These are phyloP conservation scores for Ophiognomonia clavigignenti-juglandacearum DNA, from an alignment of 2,329 filamentous ascomycete genomes.

Conservation along the genomic window DNA sequence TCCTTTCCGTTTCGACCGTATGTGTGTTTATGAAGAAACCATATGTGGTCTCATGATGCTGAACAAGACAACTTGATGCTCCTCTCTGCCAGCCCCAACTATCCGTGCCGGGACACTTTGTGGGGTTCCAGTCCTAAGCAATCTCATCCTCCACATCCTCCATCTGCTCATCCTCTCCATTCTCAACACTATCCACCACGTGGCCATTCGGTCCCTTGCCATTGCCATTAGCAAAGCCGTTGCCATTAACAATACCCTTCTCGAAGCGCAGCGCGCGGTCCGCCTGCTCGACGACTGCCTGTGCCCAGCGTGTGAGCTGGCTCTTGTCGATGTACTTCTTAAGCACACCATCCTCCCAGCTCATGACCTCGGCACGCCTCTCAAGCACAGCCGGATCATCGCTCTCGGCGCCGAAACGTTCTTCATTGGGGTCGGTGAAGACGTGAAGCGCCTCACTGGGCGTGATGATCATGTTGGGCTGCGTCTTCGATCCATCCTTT, in stretches of 20 bases:
- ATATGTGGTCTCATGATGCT: too few species aligned
- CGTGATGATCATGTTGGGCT: constrained; percentile 37
- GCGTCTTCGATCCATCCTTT: constrained; percentile 29
- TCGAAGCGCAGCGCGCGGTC: constrained; percentile 18
- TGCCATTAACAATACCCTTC: constrained; percentile 2
- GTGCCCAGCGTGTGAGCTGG: constrained; percentile 65
- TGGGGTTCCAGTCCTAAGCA: not conserved
- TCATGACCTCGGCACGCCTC: constrained; percentile 67
- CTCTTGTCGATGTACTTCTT: constrained; percentile 61
- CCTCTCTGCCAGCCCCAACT: too few species aligned
- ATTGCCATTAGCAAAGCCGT: constrained; percentile 4
- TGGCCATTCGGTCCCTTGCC: constrained; percentile 8
- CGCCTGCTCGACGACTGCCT: constrained; percentile 32
- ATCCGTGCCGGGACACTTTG: not conserved
- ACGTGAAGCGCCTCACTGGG: constrained; percentile 55
- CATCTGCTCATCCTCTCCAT: constrained; percentile 1
- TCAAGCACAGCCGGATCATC: constrained; percentile 60
- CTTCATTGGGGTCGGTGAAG: constrained; percentile 56
- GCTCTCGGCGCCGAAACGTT: constrained; percentile 44
- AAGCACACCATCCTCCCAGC: constrained; percentile 65
- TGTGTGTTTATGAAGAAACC: too few species aligned
- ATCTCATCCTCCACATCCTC: constrained; percentile 12
- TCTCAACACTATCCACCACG: constrained; percentile 8
- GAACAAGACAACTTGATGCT: too few species aligned
- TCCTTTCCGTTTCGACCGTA: too few species aligned